phyloP scores from a whole-genome alignment of 176 grass and related monocot genomes.

The Puya raimondii region DNA sequence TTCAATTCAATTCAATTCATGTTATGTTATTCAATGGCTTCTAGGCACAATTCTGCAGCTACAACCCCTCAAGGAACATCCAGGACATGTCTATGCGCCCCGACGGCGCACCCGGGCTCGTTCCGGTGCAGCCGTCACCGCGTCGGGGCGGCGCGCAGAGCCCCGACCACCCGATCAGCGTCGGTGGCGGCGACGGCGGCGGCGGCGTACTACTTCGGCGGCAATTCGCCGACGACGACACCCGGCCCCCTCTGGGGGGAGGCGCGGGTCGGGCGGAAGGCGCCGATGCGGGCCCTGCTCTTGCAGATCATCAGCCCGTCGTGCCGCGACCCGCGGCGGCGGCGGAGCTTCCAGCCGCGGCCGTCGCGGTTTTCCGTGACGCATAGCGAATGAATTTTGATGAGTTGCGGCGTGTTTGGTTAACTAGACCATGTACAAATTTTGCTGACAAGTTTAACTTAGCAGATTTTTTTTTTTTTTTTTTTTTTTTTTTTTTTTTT shows the following conservation, averaged over 20 bases:
- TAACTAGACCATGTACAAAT: not conserved
- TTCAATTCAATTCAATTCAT: too few species aligned
- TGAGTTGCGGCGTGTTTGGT: too few species aligned
- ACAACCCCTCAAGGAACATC: not conserved
- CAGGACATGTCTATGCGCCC: not conserved
- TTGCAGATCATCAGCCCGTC: constrained; percentile 40
- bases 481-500: too few species aligned
- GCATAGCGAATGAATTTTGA: not conserved
- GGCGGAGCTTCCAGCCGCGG: constrained; percentile 44
- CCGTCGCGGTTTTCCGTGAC: constrained; percentile 50
- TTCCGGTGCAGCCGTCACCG: constrained; percentile 7
- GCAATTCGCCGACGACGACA: too few species aligned
- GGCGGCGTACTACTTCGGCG: too few species aligned
- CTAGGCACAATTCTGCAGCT: too few species aligned
- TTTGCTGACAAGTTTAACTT: not conserved
- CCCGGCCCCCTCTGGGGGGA: not conserved
- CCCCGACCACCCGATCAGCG: not conserved
- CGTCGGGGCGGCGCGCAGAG: not conserved
- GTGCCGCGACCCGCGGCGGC: constrained; percentile 26
- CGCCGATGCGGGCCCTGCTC: constrained; percentile 43
- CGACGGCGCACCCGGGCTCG: constrained; percentile 10
- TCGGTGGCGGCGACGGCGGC: not conserved
- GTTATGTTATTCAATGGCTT: too few species aligned
- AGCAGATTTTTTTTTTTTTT: too few species aligned
- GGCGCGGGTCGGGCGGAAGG: not conserved